Percentiles rank a stretch among this genome's conserved stretches.
Conservation (phyloP, 2,329 filamentous ascomycete species). For the Penicillium psychrosexuale region DNA sequence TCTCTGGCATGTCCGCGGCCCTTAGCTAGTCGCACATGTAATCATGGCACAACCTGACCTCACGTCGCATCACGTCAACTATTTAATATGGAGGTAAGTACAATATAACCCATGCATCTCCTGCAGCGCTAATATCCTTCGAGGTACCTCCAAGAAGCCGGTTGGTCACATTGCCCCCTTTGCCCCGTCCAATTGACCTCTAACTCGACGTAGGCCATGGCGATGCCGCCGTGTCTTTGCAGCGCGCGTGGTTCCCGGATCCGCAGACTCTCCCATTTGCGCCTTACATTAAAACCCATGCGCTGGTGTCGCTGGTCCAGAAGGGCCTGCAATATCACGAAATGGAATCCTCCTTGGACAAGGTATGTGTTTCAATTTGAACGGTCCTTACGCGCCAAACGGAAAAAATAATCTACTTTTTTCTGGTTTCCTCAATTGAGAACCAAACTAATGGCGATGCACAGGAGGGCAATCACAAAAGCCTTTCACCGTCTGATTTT, state of each 20-base stretch:
- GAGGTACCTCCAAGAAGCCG: conserved; percentile 55
- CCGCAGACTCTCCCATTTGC: conserved; percentile 62
- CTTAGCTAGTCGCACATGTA: conserved; percentile 39
- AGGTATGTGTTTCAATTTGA: conserved; percentile 37
- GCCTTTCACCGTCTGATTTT: conserved; percentile 39
- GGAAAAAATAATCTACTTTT: background rate
- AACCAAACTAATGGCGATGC: conserved; percentile 20
- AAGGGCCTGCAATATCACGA: conserved; percentile 59
- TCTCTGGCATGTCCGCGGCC: conserved; percentile 31
- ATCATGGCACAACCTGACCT: conserved; percentile 45
- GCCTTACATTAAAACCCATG: conserved; percentile 56
- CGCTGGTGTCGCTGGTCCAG: conserved; percentile 61
- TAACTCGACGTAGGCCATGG: conserved; percentile 48
- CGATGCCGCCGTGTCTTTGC: conserved; percentile 58
- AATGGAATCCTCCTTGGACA: conserved; percentile 48
- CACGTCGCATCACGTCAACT: conserved; percentile 62
- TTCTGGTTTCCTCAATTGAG: background rate
- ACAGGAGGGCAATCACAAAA: conserved; percentile 39
- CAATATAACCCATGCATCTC: conserved; percentile 1
- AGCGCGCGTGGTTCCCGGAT: conserved; percentile 61
- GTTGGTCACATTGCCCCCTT: conserved; percentile 35
- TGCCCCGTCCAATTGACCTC: conserved; percentile 14
- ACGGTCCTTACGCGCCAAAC: background rate
- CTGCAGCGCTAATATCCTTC: conserved; percentile 19
- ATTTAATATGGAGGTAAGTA: conserved; percentile 64